Evolutionary conservation across 1,139 yeast species (phyloP).

Genomic region (Diutina catenulata): DNA sequence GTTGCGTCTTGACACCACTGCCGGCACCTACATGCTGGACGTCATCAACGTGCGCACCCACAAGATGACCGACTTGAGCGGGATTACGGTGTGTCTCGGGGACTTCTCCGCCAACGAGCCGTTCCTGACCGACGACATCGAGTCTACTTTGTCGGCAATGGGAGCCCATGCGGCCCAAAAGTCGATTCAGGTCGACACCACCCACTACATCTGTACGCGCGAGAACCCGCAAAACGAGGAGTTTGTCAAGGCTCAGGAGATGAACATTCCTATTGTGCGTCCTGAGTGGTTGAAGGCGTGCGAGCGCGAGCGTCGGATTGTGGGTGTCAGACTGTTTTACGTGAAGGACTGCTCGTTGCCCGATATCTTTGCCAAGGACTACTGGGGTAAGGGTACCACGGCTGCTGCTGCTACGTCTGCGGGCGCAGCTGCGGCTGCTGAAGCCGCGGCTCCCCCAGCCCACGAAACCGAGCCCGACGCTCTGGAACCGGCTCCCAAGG

Average conservation of each 20-base stretch:
- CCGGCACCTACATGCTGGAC: conserved; percentile 72
- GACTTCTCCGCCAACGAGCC: conserved; percentile 54
- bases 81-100: conserved; percentile 87
- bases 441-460: too few species aligned
- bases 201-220: conserved; percentile 78
- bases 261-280: conserved; percentile 86
- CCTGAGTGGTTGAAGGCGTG: conserved; percentile 98
- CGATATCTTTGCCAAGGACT: conserved; percentile 32
- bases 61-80: conserved; percentile 91
- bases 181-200: conserved; percentile 76
- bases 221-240: conserved; percentile 48
- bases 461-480: too few species aligned
- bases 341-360: conserved; percentile 41
- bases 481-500: background rate
- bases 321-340: conserved; percentile 84
- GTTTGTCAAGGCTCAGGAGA: conserved; percentile 67
- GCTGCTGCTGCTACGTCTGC: too few species aligned
- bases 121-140: conserved; percentile 51
- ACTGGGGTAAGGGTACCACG: conserved; percentile 20
- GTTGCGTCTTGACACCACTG: conserved; percentile 73
- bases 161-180: conserved; percentile 76
- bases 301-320: conserved; percentile 77
- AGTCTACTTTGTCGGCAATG: conserved; percentile 49
- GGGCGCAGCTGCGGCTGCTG: too few species aligned
- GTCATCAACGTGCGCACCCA: conserved; percentile 67